Base-by-base conservation (phyloP, 2,329 filamentous ascomycete species). In the Fusarium succisae region DNA sequence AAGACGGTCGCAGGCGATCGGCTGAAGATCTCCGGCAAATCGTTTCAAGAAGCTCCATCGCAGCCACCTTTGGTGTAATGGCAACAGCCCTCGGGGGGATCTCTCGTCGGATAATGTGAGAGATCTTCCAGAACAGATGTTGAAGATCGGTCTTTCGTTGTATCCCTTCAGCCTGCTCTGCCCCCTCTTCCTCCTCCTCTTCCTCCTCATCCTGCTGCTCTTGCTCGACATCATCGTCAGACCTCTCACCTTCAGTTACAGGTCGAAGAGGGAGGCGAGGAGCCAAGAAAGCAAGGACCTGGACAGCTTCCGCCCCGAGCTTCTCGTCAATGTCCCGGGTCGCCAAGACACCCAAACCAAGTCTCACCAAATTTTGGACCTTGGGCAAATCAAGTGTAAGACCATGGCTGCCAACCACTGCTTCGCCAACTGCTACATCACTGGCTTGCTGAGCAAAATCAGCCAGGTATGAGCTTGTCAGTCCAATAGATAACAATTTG, bases 251-350 rank as follows among this genome's bases (percentile, higher is more conserved):
- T 11, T 81, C 79, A 73, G 82, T 87, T 66, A 72, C 65, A 5
- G 78, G 73, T 30, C 80, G 78, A 17, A 79, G 76, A 24, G 84
- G 83, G 20, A 91, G 82, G 66, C 87, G 87, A 28, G 85, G 90
- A 47, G 91, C 94, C 0, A 99, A 86, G 85, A 97, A 97, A 43
- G 96, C 87, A 41, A 98, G 86, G 72, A 98, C 94, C 74, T 94
- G 93, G 8, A 94, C 90, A 18, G 91, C 91, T 80, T 97, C 94
- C 47, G 90, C 87, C 3, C 93, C 93, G n/a, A 98, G 86, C 15
- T 91, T 87, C 78, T 96, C 92, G 22, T 92, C 91, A 13, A 96
- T 83, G 30, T 91, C 89, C 60, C 58, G 88, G 0, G 89, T 89
- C 54, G 90, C 90, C 50, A 98, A 80, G 24, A 89, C 86, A 53